Base-by-base conservation (phyloP, 805 yeast species). In the Wickerhamomyces bisporus region DNA sequence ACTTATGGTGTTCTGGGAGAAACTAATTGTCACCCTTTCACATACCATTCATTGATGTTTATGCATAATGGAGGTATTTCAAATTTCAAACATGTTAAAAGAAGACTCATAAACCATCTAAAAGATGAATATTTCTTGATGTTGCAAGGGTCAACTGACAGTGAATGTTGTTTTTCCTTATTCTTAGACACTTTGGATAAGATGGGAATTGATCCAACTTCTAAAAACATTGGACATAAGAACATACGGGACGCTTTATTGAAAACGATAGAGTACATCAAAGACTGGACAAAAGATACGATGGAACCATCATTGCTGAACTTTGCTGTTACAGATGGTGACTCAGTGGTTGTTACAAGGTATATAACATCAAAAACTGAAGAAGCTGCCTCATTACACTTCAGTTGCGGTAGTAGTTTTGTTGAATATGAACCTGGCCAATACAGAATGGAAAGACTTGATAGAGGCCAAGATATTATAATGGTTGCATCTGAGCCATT, bases 31-130 rank as follows among this genome's bases (percentile, higher is more conserved):
- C 98, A 93, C 59, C 98, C 98, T 0, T 93, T 93, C 62, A 79
- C 84, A 3, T 88, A 77, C 57, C 91, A 89, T 44, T 79, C 79
- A 35, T 65, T 91, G 34, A 84, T 91, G 83, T 93, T 93, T 58
- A 93, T 93, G 98, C 98, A 93, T 62, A 93, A 93, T 62, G 98
- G 98, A 23, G 93, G 86, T 0, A 77, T 93, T 18, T 70, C 89
- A 10, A 77, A 77, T 42, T 93, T 91, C 58, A 59, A 68, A 38
- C 63, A 65, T 47, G 84, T 93, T 49, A 93, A 93, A 62, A 73
- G 93, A 42, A 71, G 62, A 41, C 66, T 93, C 30, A 70, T 87
- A 25, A 70, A 75, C 48, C 86, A 84, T 55, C 68, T 93, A 32
- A 76, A 76, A 30, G 96, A 93, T 57, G 79, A 81, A 48, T 93